phyloP scores from a whole-genome alignment of 306 rosid species.

The Dryas drummondii region DNA sequence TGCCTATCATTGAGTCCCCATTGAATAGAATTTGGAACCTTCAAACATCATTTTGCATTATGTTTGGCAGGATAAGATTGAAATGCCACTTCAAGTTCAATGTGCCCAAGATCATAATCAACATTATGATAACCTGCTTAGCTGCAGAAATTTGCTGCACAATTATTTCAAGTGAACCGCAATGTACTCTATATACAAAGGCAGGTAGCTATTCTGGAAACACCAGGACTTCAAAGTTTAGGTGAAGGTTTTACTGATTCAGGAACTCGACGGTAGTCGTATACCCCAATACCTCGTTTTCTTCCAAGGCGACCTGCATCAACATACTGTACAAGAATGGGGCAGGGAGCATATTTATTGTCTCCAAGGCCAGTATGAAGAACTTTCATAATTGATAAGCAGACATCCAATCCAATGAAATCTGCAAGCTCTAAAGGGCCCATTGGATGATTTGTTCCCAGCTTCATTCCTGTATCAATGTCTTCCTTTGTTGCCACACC shows the following conservation, averaged over 20 bases:
- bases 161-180: constrained; percentile 1
- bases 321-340: constrained; percentile 78
- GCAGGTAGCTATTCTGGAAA: not conserved
- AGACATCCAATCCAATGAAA: constrained; percentile 92
- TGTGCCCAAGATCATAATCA: not conserved
- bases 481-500: constrained; percentile 90
- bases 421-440: constrained; percentile 97
- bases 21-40: not conserved
- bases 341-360: constrained; percentile 79
- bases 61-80: not conserved
- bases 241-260: constrained; percentile 41
- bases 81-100: not conserved
- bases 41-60: not conserved
- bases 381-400: constrained; percentile 86
- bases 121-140: not conserved
- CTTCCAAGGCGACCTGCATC: constrained; percentile 87
- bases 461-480: constrained; percentile 84
- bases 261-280: constrained; percentile 45
- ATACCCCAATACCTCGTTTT: constrained; percentile 84
- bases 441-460: constrained; percentile 95
- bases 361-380: constrained; percentile 90
- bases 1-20: not conserved
- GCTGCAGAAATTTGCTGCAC: not conserved
- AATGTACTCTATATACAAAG: not conserved
- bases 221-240: constrained; percentile 37